A percentile compares a stretch with the other conserved stretches of the same genome.
These are phyloP conservation scores for Lyophyllum atratum DNA, from an alignment of 768 basidiomycete genomes.

Conservation along the genomic window DNA sequence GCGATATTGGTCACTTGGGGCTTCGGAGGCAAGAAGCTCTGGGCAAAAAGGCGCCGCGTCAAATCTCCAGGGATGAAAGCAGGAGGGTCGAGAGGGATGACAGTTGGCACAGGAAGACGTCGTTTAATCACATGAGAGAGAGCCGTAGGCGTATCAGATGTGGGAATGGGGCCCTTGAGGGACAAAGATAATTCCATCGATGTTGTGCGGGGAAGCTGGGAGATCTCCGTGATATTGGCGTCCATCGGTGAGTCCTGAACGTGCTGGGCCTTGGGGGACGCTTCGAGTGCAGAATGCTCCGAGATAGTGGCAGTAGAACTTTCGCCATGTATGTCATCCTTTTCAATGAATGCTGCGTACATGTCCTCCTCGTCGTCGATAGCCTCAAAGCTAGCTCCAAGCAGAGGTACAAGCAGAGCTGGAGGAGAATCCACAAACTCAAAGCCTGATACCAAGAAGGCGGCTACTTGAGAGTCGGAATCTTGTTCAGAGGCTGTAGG, in stretches of 20 bases:
- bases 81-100: not conserved
- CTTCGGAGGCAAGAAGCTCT: constrained; percentile 15
- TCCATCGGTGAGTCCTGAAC: not conserved
- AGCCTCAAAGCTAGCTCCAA: not conserved
- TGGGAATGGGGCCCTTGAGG: not conserved
- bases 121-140: not conserved
- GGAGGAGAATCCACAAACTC: too few species aligned
- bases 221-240: not conserved
- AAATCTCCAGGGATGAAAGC: constrained; percentile 6
- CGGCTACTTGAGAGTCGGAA: too few species aligned
- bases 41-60: constrained; percentile 16
- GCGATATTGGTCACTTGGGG: not conserved
- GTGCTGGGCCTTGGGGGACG: not conserved
- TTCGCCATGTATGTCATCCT: too few species aligned
- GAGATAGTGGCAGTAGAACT: not conserved
- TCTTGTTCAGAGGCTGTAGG: not conserved
- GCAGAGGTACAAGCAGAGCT: not conserved
- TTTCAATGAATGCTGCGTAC: not conserved
- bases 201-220: not conserved
- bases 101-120: not conserved
- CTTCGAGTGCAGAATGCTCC: not conserved
- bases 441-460: too few species aligned
- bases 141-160: not conserved
- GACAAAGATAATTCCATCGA: not conserved
- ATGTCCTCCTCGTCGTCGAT: not conserved